phyloP scores from a whole-genome alignment of 2,329 filamentous ascomycete genomes.

The Claviceps spartinae region DNA sequence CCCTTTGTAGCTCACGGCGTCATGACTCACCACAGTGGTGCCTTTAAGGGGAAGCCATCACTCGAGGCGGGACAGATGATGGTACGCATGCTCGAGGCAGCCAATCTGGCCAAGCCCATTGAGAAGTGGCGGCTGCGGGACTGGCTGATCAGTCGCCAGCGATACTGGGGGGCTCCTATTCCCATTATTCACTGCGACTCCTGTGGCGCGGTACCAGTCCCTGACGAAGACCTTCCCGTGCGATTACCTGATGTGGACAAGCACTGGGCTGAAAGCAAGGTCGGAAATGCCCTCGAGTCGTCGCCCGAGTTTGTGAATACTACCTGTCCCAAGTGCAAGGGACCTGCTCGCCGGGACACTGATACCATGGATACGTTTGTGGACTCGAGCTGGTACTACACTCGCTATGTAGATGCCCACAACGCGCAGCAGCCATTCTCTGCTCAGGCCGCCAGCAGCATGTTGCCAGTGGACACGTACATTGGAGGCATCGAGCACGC shows the following conservation, averaged over 20 bases:
- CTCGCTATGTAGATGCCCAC: slow-evolving; percentile 61
- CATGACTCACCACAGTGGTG: slow-evolving; percentile 52
- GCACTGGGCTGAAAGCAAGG: slow-evolving; percentile 54
- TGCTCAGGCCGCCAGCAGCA: slow-evolving; percentile 35
- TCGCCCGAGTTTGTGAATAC: slow-evolving; percentile 63
- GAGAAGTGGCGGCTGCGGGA: slow-evolving; percentile 73
- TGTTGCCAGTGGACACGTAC: slow-evolving; percentile 74
- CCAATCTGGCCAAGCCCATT: slow-evolving; percentile 44
- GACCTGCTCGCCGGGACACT: slow-evolving; percentile 64
- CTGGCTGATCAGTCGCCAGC: slow-evolving; percentile 84
- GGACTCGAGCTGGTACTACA: slow-evolving; percentile 88
- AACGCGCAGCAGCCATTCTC: slow-evolving; percentile 51
- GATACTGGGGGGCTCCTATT: slow-evolving; percentile 86
- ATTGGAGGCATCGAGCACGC: slow-evolving; percentile 84
- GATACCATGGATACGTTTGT: slow-evolving; percentile 97
- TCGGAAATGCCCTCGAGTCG: slow-evolving; percentile 64
- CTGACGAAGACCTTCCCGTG: slow-evolving; percentile 63
- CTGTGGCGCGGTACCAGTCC: slow-evolving; percentile 71
- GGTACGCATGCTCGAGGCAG: slow-evolving; percentile 39
- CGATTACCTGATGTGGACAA: slow-evolving; percentile 54
- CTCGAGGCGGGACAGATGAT: slow-evolving; percentile 48
- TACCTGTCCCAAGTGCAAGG: slow-evolving; percentile 58
- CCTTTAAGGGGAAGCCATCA: slow-evolving; percentile 51
- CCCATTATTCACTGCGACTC: slow-evolving; percentile 69
- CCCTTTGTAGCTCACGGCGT: slow-evolving; percentile 54